Evolutionary conservation across 495 filamentous ascomycete species (phyloP), one percentile per base, ranked within the genome.

Genomic region (Astrothelium subdiscretum): DNA sequence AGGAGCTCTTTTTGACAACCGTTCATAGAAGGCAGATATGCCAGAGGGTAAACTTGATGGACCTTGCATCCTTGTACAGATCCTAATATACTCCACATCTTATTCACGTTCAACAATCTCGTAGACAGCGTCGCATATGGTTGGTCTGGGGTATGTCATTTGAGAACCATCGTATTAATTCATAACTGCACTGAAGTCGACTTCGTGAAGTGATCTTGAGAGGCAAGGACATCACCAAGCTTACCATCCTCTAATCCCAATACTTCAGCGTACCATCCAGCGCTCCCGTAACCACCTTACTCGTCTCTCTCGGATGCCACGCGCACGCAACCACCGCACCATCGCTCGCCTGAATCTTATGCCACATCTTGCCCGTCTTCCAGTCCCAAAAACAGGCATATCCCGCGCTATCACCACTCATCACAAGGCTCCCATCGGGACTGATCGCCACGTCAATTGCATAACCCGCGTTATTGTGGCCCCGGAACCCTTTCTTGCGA

Each of bases 341-440:
- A 51, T 89, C 86, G 60, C 86, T 83, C 2, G 90, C 91, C 73
- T 87, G 78, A 60, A 98, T 83, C 83, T 97, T 97, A 74, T 94
- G 88, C 74, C 87, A 96, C 89, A 98, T 90, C 76, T 96, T 97
- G 69, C 92, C 91, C 40, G 90, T 96, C 83, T 97, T 98, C 85
- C 89, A 97, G 73, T 97, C 92, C 92, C 92, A 98, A 77, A 96
- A 96, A 74, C 89, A 96, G 51, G 92, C 85, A 67, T 82, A 96
- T 26, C 94, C 94, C 42, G 80, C 91, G 42, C 80, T 86, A 72
- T 97, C 95, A 60, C 94, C 94, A 35, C 81, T 86, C 13, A 80
- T 84, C 58, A 97, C 78, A 70, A 96, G 91, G 69, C 92, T 88
- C 2, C 94, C 94, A 69, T 97, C 94, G 1, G 94, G 94, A 61